Base-by-base conservation (phyloP, 192 early-diverging fungal genomes). In the Coemansia sp. region DNA sequence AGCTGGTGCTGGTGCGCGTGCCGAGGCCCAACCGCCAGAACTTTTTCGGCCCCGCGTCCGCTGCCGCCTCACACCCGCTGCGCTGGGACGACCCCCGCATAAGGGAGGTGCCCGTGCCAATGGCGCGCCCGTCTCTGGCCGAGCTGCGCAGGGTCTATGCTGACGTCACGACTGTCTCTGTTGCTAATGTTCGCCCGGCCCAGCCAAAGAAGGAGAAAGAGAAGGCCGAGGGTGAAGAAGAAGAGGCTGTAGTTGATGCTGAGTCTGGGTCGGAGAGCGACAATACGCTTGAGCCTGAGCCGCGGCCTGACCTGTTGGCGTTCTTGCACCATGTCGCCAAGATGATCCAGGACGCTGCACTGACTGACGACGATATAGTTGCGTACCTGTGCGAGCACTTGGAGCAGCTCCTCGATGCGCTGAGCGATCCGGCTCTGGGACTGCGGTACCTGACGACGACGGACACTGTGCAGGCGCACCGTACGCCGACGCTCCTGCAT, bases 1-100 rank as follows among this genome's bases (percentile, higher is more conserved):
- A 87, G 24, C 80, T 86, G 17, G 84, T 99, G 20, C 94, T 98
- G 80, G 86, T 97, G 5, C 89, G 91, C 36, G 91, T 77, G 51
- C 64, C 76, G 11, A 69, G 61, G 10, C 39, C 66, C 1, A 61
- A 67, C n/a, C 64, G 67, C 41, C 63, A 41, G 24, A 50, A 34
- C 13, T 71, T 84, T n/a, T 73, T 83, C 19, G 63, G 19, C 1
- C 48, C 70, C 9, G 31, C 44, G 27, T 44, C 20, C 2, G 19
- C 24, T 15, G 41, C 40, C 9, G 10, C 50, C 34, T 50, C 48
- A 6, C 22, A 27, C 12, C 55, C 46, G 7, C 19, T 84, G 38
- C 40, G 34, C 32, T 72, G 70, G 75, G 82, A 73, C 31, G 88
- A 91, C 51, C 64, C 77, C 12, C 71, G 85, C 1, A 80, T 96